A percentile compares a stretch with the other conserved stretches of the same genome.
These are phyloP conservation scores for Naematelia encephala DNA, from an alignment of 768 basidiomycete species.

Conservation along the genomic window DNA sequence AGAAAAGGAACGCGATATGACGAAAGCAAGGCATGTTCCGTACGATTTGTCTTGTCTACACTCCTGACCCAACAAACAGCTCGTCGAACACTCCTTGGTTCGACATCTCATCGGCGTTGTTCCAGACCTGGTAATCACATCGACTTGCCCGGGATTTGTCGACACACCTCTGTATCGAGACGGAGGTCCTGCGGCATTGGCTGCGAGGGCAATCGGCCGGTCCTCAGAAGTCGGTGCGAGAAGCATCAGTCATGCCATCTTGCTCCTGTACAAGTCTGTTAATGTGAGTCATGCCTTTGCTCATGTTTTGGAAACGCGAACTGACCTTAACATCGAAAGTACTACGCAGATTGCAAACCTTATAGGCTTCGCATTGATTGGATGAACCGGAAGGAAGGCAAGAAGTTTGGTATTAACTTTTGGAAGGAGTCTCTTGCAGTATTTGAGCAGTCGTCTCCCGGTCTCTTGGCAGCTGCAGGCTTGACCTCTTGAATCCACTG, in stretches of 20 bases:
- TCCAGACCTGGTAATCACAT: conserved; percentile 2
- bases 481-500: background rate
- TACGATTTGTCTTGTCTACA: background rate
- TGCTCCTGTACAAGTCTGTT: conserved; percentile 6
- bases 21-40: conserved; percentile 13
- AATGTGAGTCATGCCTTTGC: conserved; percentile 3
- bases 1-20: background rate
- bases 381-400: conserved; percentile 1
- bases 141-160: conserved; percentile 5
- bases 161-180: conserved; percentile 4
- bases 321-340: background rate
- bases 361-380: background rate
- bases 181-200: background rate
- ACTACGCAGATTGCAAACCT: conserved; percentile 4
- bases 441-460: conserved; percentile 2
- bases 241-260: conserved; percentile 3
- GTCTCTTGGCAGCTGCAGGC: background rate
- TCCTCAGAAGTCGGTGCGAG: conserved; percentile 7
- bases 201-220: background rate
- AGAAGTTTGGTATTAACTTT: conserved; percentile 3
- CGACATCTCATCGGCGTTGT: background rate
- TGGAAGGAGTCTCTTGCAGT: conserved; percentile 1
- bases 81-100: conserved; percentile 1
- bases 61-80: too few relatives aligned
- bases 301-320: background rate